phyloP scores from a whole-genome alignment of 495 filamentous ascomycete species.

The Hypoxylon fragiforme region DNA sequence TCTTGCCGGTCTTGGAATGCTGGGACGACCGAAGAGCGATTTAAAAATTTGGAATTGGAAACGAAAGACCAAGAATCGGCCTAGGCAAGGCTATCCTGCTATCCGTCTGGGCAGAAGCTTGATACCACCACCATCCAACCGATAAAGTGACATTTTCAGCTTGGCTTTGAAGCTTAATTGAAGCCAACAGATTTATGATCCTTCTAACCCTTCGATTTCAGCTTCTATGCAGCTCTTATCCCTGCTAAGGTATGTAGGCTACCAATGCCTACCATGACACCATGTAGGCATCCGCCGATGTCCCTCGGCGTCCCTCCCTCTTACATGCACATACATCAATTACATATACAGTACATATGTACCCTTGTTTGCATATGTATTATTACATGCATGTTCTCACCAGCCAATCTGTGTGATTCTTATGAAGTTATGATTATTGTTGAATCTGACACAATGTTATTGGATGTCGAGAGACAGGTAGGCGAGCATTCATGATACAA shows the following conservation, averaged over 20 bases:
- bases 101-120: slow-evolving; percentile 34
- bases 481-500: slow-evolving; percentile 21
- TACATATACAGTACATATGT: slow-evolving; percentile 3
- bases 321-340: neutral
- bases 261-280: neutral
- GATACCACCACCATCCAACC: neutral
- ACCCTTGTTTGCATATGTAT: no score
- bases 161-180: slow-evolving; percentile 17
- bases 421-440: neutral
- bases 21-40: no score
- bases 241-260: slow-evolving; percentile 4
- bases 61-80: slow-evolving; percentile 22
- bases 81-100: slow-evolving; percentile 12
- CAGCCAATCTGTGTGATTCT: neutral
- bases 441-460: slow-evolving; percentile 9
- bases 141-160: slow-evolving; percentile 6
- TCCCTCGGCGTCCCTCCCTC: no score
- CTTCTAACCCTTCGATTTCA: slow-evolving; percentile 21
- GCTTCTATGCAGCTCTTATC: slow-evolving; percentile 26
- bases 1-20: no score
- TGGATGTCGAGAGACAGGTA: slow-evolving; percentile 1
- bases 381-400: no score
- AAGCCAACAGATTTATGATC: slow-evolving; percentile 7
- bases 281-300: neutral
- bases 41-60: slow-evolving; percentile 16